These are phyloP conservation scores for Pilasporangium apinafurcum DNA, from an alignment of 352 stramenopile genomes.

Conservation along the genomic window DNA sequence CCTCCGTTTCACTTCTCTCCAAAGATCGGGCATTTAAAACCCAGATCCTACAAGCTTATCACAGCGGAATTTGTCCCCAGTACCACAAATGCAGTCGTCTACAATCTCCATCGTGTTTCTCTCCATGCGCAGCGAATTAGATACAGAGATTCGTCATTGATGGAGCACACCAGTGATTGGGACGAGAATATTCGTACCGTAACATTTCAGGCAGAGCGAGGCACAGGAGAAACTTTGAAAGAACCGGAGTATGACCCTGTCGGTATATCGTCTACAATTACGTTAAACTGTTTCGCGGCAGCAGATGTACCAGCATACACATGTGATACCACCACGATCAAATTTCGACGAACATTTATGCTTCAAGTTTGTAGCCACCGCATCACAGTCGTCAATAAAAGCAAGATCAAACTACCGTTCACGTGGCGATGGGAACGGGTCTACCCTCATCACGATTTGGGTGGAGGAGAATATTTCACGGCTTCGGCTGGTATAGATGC, in stretches of 20 bases:
- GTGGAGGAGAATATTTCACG: neutral
- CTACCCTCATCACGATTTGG: no score
- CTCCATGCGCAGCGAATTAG: constrained; percentile 52
- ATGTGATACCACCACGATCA: constrained; percentile 49
- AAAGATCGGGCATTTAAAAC: constrained; percentile 57
- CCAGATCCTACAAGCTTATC: constrained; percentile 63
- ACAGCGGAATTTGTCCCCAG: constrained; percentile 57
- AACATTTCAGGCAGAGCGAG: constrained; percentile 26
- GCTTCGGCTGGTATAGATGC: neutral
- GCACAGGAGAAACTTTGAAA: constrained; percentile 14
- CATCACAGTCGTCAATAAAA: constrained; percentile 61
- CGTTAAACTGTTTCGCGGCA: constrained; percentile 55
- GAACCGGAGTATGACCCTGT: constrained; percentile 49
- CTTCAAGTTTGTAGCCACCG: constrained; percentile 77
- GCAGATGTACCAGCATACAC: constrained; percentile 55
- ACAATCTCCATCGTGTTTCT: constrained; percentile 25
- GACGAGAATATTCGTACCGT: constrained; percentile 69
- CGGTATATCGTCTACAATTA: constrained; percentile 22
- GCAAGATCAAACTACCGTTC: constrained; percentile 59
- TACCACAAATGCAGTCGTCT: constrained; percentile 20
- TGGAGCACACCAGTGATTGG: constrained; percentile 39
- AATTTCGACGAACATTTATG: constrained; percentile 85
- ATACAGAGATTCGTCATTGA: constrained; percentile 17
- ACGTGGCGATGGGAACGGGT: constrained; percentile 46
- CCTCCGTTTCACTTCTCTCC: constrained; percentile 70